Base-by-base conservation (phyloP, 371 early-diverging fungal species). In the Mortierella sp. region DNA sequence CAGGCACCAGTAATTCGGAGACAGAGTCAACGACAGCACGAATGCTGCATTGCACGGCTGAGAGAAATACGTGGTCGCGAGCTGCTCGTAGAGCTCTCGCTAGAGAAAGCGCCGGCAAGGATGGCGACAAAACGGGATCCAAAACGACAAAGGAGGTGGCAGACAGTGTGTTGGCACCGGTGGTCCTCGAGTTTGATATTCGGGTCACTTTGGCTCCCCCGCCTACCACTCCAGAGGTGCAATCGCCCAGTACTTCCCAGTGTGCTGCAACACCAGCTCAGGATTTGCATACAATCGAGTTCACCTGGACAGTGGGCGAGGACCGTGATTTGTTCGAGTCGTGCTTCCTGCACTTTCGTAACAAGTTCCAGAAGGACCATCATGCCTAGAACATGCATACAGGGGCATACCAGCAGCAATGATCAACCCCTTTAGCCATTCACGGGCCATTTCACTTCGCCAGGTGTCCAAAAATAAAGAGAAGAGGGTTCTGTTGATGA, bases 281-380 rank as follows among this genome's bases (percentile, higher is more conserved):
- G 16, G 21, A 32, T n/a, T 63, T 38, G 8, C 44, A 68, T 14
- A 55, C 43, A 1, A 21, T 84, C 27, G 75, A 81, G 35, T 18
- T 79, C 10, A 71, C 70, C 1, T 85, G 86, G 86, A 79, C 79
- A 1, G 29, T 82, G 32, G 86, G 86, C 3, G 65, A 79, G n/a
- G 86, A 85, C 27, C 81, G 86, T 6, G 82, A 44, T 12, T 51
- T 82, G 1, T 85, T 85, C 46, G 86, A 85, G 75, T 81, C 86
- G 12, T 85, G 79, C 68, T 81, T 85, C 24, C 56, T 82, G 46
- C 86, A 83, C 56, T 60, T 83, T 43, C 71, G 72, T 7, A 71
- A 21, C 43, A 43, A 56, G 32, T 71, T 77, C 72, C 63, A 58
- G 49, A 48, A 58, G 63, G 65, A 65, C 41, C 65, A 65, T 18